Base-by-base conservation (phyloP, 192 early-diverging fungal genomes). In the Gamsiella multidivaricata region DNA sequence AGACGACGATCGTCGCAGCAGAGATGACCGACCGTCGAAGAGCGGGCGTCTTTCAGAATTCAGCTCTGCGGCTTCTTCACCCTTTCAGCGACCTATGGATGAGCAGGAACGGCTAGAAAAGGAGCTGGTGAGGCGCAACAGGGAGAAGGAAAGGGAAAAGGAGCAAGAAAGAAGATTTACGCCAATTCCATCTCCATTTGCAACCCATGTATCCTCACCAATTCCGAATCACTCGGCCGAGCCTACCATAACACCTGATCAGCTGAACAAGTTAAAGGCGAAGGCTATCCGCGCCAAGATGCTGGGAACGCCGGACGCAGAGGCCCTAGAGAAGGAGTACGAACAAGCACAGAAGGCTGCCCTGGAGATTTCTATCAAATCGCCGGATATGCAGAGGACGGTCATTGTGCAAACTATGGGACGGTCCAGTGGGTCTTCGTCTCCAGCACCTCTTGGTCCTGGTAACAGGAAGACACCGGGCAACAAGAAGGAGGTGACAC, bases 201-300 rank as follows among this genome's bases (percentile, higher is more conserved):
- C 66, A 1, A 69, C 74, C 6, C 65, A 78, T n/a, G 74, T 78
- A 9, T 78, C 74, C 5, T 78, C 74, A 14, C 74, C 74, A 20
- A 50, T 64, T 18, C 74, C 74, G 5, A 61, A 42, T 45, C 73
- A 76, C 42, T 14, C 74, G 9, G 6, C 63, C 0, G 74, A 66
- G 18, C 65, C 65, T 23, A 45, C 32, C 25, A 28, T 69, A 28
- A 64, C 74, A 12, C 65, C 75, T 29, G 88, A 88, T 51, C 89
- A 97, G 52, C 80, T 98, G 18, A 98, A 98, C 85, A 95, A 91
- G 58, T 80, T 98, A 42, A 87, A 91, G 32, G 88, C 95, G 2
- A 88, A 91, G 37, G 86, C 94, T 45, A 69, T 98, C 18, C 92
- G 94, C 49, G 96, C 96, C 5, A 88, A 83, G 39, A 67, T 98